Percentiles rank a stretch among this genome's conserved stretches.
phyloP scores from a whole-genome alignment of 345 rosid species.

The Lenwebbia sp. region DNA sequence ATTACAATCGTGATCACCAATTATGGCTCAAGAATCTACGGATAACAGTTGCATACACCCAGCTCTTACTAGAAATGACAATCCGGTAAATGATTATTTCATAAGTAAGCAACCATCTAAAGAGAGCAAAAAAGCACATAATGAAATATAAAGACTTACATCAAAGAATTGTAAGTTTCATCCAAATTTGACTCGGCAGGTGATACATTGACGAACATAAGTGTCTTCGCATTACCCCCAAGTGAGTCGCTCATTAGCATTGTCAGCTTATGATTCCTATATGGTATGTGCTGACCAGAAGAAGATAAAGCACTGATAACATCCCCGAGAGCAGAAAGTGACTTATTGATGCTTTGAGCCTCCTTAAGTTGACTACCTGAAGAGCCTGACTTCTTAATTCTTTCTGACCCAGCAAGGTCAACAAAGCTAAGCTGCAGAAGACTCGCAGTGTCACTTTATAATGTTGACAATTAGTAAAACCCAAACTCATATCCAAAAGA shows the following conservation, averaged over 20 bases:
- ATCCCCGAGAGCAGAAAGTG: conserved; percentile 92
- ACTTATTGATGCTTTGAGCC: conserved; percentile 96
- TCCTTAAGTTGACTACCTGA: conserved; percentile 81
- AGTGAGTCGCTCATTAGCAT: conserved; percentile 98
- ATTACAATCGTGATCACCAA: neutral
- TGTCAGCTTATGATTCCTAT: conserved; percentile 87
- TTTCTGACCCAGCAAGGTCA: conserved; percentile 97
- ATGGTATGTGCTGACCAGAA: conserved; percentile 80
- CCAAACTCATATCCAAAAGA: neutral
- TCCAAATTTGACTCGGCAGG: conserved; percentile 90
- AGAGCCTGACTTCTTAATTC: conserved; percentile 92
- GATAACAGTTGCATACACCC: neutral
- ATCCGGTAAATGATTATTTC: neutral
- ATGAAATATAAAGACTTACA: conserved; percentile 24
- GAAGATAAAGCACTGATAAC: conserved; percentile 90
- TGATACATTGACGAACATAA: conserved; percentile 90
- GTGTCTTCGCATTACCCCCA: conserved; percentile 96
- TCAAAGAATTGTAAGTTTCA: conserved; percentile 76
- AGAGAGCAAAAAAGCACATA: neutral
- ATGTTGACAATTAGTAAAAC: neutral
- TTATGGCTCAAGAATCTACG: neutral
- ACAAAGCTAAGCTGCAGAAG: conserved; percentile 82
- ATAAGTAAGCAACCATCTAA: neutral
- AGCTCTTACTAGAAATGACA: neutral
- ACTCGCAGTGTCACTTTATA: neutral